phyloP scores from a whole-genome alignment of 257 asterid species.

The Fraxinus pennsylvanica region DNA sequence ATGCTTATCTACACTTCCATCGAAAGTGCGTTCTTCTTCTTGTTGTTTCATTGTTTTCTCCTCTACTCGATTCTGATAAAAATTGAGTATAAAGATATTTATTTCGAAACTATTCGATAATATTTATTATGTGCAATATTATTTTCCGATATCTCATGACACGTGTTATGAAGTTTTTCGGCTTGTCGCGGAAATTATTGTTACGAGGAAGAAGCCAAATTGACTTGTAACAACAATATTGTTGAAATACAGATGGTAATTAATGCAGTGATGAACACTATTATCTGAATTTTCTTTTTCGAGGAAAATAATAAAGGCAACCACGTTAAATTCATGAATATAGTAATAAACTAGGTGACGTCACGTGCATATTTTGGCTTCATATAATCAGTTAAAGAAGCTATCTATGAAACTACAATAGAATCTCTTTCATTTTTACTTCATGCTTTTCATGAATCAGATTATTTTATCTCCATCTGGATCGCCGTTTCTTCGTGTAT shows the following conservation, averaged over 20 bases:
- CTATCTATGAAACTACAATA: background rate
- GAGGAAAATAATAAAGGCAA: background rate
- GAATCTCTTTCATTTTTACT: too few relatives aligned
- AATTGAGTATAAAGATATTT: too few relatives aligned
- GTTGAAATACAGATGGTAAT: background rate
- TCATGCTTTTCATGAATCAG: too few relatives aligned
- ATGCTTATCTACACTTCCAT: conserved; percentile 67
- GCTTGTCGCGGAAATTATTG: background rate
- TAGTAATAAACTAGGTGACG: background rate
- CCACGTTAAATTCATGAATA: background rate
- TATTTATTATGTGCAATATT: background rate
- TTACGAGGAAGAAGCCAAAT: background rate
- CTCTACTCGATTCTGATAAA: conserved; percentile 34
- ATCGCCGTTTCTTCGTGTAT: background rate
- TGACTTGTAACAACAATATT: background rate
- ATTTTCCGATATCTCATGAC: background rate
- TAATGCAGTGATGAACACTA: background rate
- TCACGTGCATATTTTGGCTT: background rate
- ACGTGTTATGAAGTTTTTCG: background rate
- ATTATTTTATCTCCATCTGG: background rate
- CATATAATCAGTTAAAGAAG: background rate
- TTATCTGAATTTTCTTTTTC: background rate
- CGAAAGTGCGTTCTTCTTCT: conserved; percentile 63
- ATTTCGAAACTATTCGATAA: too few relatives aligned
- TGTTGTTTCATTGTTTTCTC: conserved; percentile 32